phyloP scores from a whole-genome alignment of 345 rosid genomes.

The Zanthoxylum bungeanum region DNA sequence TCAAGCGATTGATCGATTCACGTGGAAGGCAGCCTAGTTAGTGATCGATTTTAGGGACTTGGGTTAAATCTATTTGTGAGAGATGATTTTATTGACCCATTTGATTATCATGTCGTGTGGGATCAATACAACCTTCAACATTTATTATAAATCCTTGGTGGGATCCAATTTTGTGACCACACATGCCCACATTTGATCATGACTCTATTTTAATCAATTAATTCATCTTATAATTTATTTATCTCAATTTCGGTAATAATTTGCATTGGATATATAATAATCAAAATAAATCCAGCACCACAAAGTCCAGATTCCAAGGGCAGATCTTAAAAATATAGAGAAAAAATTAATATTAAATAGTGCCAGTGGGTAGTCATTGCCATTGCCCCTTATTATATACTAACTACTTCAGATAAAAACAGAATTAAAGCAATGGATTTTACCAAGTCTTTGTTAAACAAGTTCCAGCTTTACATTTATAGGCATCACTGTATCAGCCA shows the following conservation, averaged over 20 bases:
- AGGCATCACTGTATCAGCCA: slow-evolving; percentile 35
- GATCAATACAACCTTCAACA: neutral
- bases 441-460: slow-evolving; percentile 24
- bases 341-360: neutral
- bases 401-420: neutral
- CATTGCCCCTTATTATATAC: neutral
- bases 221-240: neutral
- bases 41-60: no score
- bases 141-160: neutral
- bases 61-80: no score
- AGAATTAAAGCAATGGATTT: neutral
- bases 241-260: neutral
- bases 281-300: slow-evolving; percentile 12
- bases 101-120: neutral
- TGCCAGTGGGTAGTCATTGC: neutral
- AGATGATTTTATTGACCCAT: no score
- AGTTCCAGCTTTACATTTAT: slow-evolving; percentile 50
- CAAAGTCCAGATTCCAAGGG: slow-evolving; percentile 34
- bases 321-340: slow-evolving; percentile 23
- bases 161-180: neutral
- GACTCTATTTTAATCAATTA: neutral
- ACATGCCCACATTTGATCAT: neutral
- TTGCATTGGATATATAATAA: neutral
- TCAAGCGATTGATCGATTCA: no score
- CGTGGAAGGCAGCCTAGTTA: no score